Conservation (phyloP, 495 filamentous ascomycete genomes). For the Thermothielavioides terrestris region DNA sequence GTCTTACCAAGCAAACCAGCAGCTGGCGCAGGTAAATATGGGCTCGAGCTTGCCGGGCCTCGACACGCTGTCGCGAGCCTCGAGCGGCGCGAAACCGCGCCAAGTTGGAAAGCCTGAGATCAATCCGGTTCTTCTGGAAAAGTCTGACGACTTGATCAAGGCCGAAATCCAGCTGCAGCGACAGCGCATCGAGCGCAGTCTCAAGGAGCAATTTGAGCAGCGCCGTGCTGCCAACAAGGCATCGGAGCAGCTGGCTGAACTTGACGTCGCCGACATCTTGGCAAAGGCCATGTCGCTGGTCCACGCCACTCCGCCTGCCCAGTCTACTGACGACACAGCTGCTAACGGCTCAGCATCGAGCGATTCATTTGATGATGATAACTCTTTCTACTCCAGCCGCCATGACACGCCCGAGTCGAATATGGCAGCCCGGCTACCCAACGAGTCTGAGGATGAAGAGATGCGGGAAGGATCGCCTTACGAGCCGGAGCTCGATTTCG, state of each 20-base stretch:
- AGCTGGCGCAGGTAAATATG: constrained; percentile 22
- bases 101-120: constrained; percentile 44
- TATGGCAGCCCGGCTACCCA: constrained; percentile 32
- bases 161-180: constrained; percentile 76
- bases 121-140: constrained; percentile 72
- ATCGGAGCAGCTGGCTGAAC: constrained; percentile 55
- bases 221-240: constrained; percentile 44
- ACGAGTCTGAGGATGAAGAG: constrained; percentile 37
- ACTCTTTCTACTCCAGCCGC: constrained; percentile 91
- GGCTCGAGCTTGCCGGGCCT: constrained; percentile 19
- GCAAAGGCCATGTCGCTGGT: constrained; percentile 63
- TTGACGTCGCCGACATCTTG: constrained; percentile 69
- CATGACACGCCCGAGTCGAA: constrained; percentile 42
- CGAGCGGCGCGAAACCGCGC: constrained; percentile 22
- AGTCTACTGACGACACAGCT: constrained; percentile 48
- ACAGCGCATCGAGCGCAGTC: constrained; percentile 64
- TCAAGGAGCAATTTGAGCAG: constrained; percentile 68
- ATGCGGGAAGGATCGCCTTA: constrained; percentile 30
- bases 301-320: constrained; percentile 28
- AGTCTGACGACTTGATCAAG: constrained; percentile 73
- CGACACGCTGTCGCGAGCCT: constrained; percentile 13
- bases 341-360: constrained; percentile 51
- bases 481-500: constrained; percentile 23
- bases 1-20: constrained; percentile 31
- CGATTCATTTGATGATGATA: constrained; percentile 85